A percentile compares a stretch with the other conserved stretches of the same genome.
Evolutionary conservation across 352 stramenopile species (phyloP).

Genomic region (Globisporangium iwayamae): DNA sequence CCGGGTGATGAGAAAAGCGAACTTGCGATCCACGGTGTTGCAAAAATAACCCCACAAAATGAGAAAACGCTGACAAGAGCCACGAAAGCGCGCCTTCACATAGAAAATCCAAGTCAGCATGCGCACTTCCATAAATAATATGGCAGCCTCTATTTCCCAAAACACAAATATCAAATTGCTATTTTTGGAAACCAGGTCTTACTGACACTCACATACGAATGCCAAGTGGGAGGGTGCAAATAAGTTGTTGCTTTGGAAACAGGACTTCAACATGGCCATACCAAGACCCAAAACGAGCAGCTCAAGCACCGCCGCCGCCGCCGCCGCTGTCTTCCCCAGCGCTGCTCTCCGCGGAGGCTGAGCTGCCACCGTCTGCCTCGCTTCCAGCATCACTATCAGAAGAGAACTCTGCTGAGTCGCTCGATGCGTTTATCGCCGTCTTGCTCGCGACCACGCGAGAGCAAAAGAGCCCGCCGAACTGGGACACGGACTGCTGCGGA

Average conservation of each 20-base stretch:
- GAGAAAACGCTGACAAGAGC: neutral
- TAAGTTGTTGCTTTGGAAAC: no score
- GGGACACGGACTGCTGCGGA: neutral
- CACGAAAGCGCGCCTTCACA: neutral
- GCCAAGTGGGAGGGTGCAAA: no score
- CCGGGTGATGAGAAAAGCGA: neutral
- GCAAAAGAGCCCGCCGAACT: constrained; percentile 2
- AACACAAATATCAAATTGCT: neutral
- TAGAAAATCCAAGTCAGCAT: neutral
- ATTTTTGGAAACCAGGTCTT: neutral
- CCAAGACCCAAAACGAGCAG: no score
- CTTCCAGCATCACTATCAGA: no score
- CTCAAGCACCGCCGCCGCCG: no score
- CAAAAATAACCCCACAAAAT: neutral
- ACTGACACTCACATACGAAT: no score
- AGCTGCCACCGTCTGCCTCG: no score
- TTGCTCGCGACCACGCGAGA: neutral
- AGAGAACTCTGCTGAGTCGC: neutral
- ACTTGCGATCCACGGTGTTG: neutral
- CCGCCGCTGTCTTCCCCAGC: no score
- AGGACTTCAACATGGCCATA: no score
- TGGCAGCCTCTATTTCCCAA: neutral
- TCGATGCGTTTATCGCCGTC: no score
- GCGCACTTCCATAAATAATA: neutral
- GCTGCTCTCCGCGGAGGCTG: no score